phyloP scores from a whole-genome alignment of 2,329 filamentous ascomycete species.

The Plectosphaerella plurivora region DNA sequence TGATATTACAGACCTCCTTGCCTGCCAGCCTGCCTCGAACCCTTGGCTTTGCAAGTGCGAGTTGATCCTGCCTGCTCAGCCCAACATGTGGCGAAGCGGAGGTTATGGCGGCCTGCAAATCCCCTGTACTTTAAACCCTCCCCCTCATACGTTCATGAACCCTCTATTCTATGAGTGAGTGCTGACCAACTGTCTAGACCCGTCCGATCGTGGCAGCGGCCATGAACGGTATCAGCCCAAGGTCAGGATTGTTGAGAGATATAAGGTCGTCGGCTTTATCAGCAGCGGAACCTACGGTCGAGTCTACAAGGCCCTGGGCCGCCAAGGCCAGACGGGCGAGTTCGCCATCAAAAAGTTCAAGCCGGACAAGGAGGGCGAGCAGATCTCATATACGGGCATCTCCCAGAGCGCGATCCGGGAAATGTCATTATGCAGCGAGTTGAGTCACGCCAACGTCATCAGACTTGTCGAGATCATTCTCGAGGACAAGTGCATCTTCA shows the following conservation, averaged over 20 bases:
- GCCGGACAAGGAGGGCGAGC: constrained; percentile 95
- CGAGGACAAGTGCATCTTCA: constrained; percentile 98
- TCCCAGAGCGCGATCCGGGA: constrained; percentile 96
- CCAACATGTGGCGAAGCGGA: constrained; percentile 12
- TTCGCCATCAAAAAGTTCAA: constrained; percentile 99
- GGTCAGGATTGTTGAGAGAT: constrained; percentile 85
- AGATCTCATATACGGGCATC: constrained; percentile 91
- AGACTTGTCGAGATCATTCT: constrained; percentile 91
- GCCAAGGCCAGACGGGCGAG: constrained; percentile 69
- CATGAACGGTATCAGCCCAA: constrained; percentile 63
- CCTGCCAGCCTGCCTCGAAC: not conserved
- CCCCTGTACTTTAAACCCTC: constrained; percentile 11
- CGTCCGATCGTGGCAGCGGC: constrained; percentile 43
- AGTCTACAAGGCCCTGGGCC: constrained; percentile 89
- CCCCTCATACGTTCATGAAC: not conserved
- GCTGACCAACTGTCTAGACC: constrained; percentile 43
- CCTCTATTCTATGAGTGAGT: constrained; percentile 14
- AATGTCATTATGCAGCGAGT: constrained; percentile 93
- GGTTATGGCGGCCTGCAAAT: constrained; percentile 13
- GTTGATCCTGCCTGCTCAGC: not conserved
- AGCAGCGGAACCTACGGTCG: constrained; percentile 96
- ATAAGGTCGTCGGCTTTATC: constrained; percentile 97
- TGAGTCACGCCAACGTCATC: constrained; percentile 85
- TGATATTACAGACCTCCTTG: constrained; percentile 1
- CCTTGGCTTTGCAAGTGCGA: not conserved